These are phyloP conservation scores for Calocybe indica DNA, from an alignment of 768 basidiomycete genomes.

Conservation along the genomic window DNA sequence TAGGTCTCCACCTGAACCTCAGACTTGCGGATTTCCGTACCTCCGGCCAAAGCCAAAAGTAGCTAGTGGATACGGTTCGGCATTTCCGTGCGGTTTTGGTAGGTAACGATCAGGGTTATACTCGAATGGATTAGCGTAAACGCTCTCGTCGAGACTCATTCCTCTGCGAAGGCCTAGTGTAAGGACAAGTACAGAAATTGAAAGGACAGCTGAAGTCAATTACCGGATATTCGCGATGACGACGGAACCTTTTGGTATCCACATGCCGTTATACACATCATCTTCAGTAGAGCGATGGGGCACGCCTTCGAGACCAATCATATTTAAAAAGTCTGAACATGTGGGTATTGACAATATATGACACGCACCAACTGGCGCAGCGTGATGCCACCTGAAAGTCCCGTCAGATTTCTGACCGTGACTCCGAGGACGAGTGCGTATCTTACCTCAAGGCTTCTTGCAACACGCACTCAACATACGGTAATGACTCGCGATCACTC, in stretches of 20 bases:
- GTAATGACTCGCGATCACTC: constrained; percentile 9
- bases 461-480: constrained; percentile 8
- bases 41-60: constrained; percentile 24
- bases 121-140: constrained; percentile 16
- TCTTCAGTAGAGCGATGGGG: constrained; percentile 21
- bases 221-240: constrained; percentile 20
- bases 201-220: not conserved
- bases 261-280: constrained; percentile 26
- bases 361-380: constrained; percentile 1
- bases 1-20: not conserved
- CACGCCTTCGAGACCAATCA: constrained; percentile 14
- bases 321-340: constrained; percentile 9
- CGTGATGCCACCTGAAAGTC: constrained; percentile 10
- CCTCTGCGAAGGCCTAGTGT: constrained; percentile 10
- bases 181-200: not conserved
- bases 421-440: not conserved
- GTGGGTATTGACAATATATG: no score
- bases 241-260: constrained; percentile 26
- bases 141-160: constrained; percentile 18
- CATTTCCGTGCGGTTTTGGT: constrained; percentile 12
- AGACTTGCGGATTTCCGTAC: constrained; percentile 4
- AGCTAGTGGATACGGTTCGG: constrained; percentile 16
- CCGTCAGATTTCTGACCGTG: not conserved
- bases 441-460: constrained; percentile 9
- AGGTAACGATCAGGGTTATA: constrained; percentile 22